These are phyloP conservation scores for Tetramitus jugosus DNA, from an alignment of 208 protist genomes.

Conservation along the genomic window DNA sequence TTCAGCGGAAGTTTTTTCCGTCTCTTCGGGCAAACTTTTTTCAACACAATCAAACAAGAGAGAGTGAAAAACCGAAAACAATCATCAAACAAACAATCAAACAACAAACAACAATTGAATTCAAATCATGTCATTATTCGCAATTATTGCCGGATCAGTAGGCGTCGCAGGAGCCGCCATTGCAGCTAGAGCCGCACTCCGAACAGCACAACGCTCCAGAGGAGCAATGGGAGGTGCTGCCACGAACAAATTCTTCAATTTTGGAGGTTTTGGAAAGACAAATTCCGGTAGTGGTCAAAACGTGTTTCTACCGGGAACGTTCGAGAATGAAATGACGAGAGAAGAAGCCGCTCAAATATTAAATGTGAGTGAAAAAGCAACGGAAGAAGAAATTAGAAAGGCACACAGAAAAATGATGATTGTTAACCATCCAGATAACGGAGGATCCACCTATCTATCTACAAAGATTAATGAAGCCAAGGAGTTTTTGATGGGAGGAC, in stretches of 20 bases:
- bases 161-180: neutral
- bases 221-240: neutral
- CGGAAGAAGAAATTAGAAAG: constrained; percentile 15
- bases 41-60: no score
- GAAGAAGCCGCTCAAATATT: constrained; percentile 4
- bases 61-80: no score
- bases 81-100: neutral
- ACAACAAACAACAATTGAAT: neutral
- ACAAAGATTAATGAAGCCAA: constrained; percentile 23
- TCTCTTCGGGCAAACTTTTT: no score
- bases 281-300: neutral
- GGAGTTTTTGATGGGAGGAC: neutral
- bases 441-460: constrained; percentile 9
- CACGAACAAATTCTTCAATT: neutral
- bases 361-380: neutral
- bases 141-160: neutral
- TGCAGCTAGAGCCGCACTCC: neutral
- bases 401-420: constrained; percentile 19
- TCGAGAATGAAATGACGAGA: constrained; percentile 1
- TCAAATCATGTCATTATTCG: neutral
- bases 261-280: neutral
- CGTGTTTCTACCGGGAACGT: neutral
- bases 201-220: neutral
- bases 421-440: constrained; percentile 16
- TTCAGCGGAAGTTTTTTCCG: no score